Evolutionary conservation across 192 early-diverging fungal species (phyloP).

Genomic region (Gonapodya sp.): DNA sequence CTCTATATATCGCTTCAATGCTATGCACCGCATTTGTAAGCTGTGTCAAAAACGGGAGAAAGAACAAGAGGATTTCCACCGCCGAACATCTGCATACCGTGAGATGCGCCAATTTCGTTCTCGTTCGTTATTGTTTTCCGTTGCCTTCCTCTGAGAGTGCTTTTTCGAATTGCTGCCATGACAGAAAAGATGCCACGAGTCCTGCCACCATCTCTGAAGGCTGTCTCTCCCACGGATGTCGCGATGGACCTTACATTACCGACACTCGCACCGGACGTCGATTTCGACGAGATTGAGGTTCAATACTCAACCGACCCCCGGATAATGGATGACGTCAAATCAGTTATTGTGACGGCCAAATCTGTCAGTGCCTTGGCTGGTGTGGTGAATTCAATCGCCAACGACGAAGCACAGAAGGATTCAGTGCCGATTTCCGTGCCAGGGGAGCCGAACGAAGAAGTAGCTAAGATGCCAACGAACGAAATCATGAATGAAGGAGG

Average conservation of each 20-base stretch:
- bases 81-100: neutral
- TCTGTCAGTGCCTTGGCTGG: neutral
- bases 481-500: neutral
- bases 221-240: neutral
- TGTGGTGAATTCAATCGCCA: neutral
- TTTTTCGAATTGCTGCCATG: neutral
- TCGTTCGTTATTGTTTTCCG: too few relatives aligned
- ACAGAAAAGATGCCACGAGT: neutral
- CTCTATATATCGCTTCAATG: constrained; percentile 51
- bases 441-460: too few relatives aligned
- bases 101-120: too few relatives aligned
- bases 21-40: constrained; percentile 45
- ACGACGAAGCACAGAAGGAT: neutral
- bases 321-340: neutral
- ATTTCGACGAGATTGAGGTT: neutral
- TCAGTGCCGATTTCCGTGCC: neutral
- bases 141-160: neutral
- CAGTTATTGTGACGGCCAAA: neutral
- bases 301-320: neutral
- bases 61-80: constrained; percentile 24
- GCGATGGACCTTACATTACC: neutral
- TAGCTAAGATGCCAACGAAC: neutral
- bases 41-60: constrained; percentile 31
- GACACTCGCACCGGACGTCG: neutral
- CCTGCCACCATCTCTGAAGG: neutral